Evolutionary conservation across 208 protist species (phyloP), one percentile per base, ranked within the genome.

Genomic region (Strigomonas galati): DNA sequence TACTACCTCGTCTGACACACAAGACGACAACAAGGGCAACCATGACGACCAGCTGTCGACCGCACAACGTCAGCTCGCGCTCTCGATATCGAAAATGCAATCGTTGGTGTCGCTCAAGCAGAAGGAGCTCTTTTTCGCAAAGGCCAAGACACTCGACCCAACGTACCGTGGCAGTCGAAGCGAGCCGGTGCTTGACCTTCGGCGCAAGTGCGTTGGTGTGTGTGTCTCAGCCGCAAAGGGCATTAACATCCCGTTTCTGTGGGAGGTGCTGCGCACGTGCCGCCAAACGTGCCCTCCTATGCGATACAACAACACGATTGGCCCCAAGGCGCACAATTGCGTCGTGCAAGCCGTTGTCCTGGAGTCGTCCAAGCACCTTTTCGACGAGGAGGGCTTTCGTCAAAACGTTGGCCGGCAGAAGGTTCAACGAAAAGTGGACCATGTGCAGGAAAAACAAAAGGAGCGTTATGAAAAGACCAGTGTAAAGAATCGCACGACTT

Each of bases 281-380:
- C 57, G 64, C 17, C 77, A 74, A 27, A 62, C 54, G 0, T 70
- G 48, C 6, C 72, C 79, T 6, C 80, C 81, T n/a, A 66, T 62
- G 55, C 91, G 86, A 62, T 67, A 82, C 31, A 90, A 82, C 72
- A 70, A 68, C 68, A 69, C 74, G 0, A 23, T 61, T 37, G 71
- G 76, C 9, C 76, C 65, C 32, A 69, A 40, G 12, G 85, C 79
- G 59, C 85, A 89, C 75, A 78, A 76, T 54, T 81, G 76, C 32
- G 81, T 78, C 24, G 76, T 93, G 37, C 90, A 96, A 62, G 90
- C 85, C 10, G 76, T 93, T 30, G 81, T 96, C 24, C 59, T 96
- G 9, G 87, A 96, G 65, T 87, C 90, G 14, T 96, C 90, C 12
- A 96, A 96, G 53, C 87, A 96, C 61, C 71, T 96, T 14, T 96